Conservation (phyloP, 176 grass and related monocot genomes). For the Ampelocalamus luodianensis region DNA sequence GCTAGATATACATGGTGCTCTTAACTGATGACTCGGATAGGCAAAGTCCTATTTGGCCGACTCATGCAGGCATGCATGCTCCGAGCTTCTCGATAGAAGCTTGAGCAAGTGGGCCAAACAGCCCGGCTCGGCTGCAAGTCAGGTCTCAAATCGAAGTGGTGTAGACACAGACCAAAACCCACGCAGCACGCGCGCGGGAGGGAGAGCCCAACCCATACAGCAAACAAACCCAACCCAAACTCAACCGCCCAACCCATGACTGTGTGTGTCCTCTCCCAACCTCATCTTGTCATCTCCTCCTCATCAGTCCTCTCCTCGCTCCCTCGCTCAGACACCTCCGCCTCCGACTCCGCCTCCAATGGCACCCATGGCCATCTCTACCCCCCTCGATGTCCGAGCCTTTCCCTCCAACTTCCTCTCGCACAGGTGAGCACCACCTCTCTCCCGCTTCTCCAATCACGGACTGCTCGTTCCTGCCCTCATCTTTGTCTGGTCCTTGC, state of each 20-base stretch:
- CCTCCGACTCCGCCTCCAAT: slow-evolving; percentile 41
- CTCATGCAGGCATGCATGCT: too few species aligned
- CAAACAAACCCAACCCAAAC: background rate
- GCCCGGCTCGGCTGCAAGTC: too few species aligned
- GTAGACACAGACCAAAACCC: too few species aligned
- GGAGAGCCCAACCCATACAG: too few species aligned
- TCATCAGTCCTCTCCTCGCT: background rate
- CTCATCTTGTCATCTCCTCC: background rate
- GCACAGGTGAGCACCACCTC: background rate
- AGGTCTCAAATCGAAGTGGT: too few species aligned
- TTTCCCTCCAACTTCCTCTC: slow-evolving; percentile 1
- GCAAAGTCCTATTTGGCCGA: too few species aligned
- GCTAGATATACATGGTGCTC: too few species aligned
- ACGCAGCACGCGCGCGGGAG: too few species aligned
- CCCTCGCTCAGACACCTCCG: slow-evolving; percentile 1
- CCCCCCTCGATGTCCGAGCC: slow-evolving; percentile 43
- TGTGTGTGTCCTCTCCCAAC: background rate
- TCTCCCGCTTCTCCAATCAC: background rate
- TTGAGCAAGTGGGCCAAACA: too few species aligned
- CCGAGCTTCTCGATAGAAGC: too few species aligned
- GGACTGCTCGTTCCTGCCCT: background rate
- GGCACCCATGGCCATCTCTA: slow-evolving; percentile 50
- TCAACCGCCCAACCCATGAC: background rate
- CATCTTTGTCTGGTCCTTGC: slow-evolving; percentile 1
- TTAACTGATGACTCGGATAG: too few species aligned